These are phyloP conservation scores for Fermentozyma sake DNA, from an alignment of 1,139 yeast species.

Conservation along the genomic window DNA sequence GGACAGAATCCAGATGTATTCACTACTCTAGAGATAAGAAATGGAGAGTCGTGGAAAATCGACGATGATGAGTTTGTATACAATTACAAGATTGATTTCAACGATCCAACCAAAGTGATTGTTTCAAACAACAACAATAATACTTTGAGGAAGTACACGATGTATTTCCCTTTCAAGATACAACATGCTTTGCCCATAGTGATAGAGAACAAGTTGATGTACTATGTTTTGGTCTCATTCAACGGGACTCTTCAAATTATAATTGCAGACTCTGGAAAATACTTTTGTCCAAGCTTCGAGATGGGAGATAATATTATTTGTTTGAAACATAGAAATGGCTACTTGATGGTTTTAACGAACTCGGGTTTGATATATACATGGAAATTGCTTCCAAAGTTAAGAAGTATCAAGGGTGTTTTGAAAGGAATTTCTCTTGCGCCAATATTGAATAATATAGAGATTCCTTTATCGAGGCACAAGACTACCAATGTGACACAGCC, in stretches of 20 bases:
- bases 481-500: conserved; percentile 3
- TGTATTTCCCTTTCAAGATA: conserved; percentile 40
- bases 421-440: conserved; percentile 50
- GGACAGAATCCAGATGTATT: conserved; percentile 3
- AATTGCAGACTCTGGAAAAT: conserved; percentile 55
- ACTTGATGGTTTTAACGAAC: conserved; percentile 52
- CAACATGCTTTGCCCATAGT: conserved; percentile 39
- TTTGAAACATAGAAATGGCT: conserved; percentile 47
- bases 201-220: conserved; percentile 23
- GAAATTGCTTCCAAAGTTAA: conserved; percentile 24
- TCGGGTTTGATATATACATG: conserved; percentile 48
- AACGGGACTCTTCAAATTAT: conserved; percentile 69
- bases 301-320: conserved; percentile 55
- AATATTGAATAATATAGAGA: conserved; percentile 31
- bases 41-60: conserved; percentile 40
- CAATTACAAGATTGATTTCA: conserved; percentile 33
- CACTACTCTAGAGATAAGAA: conserved; percentile 36
- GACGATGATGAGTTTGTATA: conserved; percentile 26
- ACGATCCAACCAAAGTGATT: conserved; percentile 41
- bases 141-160: conserved; percentile 17
- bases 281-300: conserved; percentile 48
- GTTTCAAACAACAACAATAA: conserved; percentile 21
- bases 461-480: conserved; percentile 2
- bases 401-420: conserved; percentile 24
- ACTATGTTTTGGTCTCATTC: conserved; percentile 64